Evolutionary conservation across 2,329 filamentous ascomycete genomes (phyloP).

Genomic region (Fusarium compactum): DNA sequence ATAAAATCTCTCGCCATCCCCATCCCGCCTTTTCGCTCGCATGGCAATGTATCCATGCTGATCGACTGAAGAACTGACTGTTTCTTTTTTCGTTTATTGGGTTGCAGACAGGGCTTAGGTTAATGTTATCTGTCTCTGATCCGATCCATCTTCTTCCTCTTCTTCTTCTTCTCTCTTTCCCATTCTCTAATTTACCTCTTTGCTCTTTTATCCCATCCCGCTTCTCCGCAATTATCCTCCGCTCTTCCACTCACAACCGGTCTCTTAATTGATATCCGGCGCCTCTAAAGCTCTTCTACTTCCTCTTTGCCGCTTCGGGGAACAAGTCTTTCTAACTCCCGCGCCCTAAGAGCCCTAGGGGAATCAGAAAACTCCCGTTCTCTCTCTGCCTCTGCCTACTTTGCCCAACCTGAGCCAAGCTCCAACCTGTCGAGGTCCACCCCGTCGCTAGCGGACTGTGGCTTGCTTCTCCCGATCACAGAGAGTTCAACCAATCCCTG

Average conservation of each 20-base stretch:
- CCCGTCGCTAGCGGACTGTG: slow-evolving; percentile 28
- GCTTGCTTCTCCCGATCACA: slow-evolving; percentile 21
- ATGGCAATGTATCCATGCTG: slow-evolving; percentile 13
- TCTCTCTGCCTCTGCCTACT: slow-evolving; percentile 10
- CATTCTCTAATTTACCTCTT: not conserved
- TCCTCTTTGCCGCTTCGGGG: slow-evolving; percentile 24
- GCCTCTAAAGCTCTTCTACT: slow-evolving; percentile 1
- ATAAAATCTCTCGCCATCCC: slow-evolving; percentile 42
- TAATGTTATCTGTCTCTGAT: slow-evolving; percentile 5
- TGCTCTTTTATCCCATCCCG: not conserved
- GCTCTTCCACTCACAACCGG: slow-evolving; percentile 1
- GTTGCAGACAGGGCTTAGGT: slow-evolving; percentile 3
- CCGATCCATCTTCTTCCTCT: not conserved
- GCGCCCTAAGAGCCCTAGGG: slow-evolving; percentile 25
- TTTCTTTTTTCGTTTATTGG: slow-evolving; percentile 33
- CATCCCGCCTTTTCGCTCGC: slow-evolving; percentile 39
- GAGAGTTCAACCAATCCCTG: slow-evolving; percentile 12
- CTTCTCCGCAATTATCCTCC: slow-evolving; percentile 6
- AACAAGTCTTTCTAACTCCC: slow-evolving; percentile 30
- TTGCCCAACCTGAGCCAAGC: slow-evolving; percentile 22
- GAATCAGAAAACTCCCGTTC: slow-evolving; percentile 16
- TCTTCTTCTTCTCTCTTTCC: slow-evolving; percentile 13
- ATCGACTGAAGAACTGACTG: slow-evolving; percentile 14
- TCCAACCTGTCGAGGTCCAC: slow-evolving; percentile 25
- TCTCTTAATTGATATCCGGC: slow-evolving; percentile 26